A percentile compares a stretch with the other conserved stretches of the same genome.
Conservation (phyloP, 2,329 filamentous ascomycete species). For the Penicillium sp. region DNA sequence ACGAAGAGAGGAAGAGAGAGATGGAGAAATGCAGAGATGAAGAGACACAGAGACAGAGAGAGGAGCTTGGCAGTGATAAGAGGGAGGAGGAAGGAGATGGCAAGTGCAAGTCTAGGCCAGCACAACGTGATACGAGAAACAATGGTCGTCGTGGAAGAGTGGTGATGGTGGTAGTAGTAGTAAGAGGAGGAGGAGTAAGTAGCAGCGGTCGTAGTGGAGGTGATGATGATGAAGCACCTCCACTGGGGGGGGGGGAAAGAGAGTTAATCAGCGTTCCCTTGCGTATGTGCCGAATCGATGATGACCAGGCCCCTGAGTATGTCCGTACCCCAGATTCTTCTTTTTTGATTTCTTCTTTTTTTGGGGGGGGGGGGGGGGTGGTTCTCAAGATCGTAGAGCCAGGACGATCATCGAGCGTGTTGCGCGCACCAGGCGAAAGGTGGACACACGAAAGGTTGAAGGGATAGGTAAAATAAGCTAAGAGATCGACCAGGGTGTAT, state of each 20-base stretch:
- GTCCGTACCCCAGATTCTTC: no score
- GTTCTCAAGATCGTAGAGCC: neutral
- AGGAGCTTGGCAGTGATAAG: neutral
- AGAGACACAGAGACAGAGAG: neutral
- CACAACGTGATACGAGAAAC: no score
- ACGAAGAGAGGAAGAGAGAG: neutral
- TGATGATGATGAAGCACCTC: neutral
- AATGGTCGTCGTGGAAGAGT: neutral
- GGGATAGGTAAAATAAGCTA: slow-evolving; percentile 17
- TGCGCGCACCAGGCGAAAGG: no score
- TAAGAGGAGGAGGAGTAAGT: neutral
- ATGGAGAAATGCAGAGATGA: neutral
- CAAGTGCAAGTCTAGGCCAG: neutral
- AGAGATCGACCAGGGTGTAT: slow-evolving; percentile 24
- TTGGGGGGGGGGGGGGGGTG: neutral
- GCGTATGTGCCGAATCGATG: no score
- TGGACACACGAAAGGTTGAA: slow-evolving; percentile 7
- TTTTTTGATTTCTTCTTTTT: neutral
- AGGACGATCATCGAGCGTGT: slow-evolving; percentile 13
- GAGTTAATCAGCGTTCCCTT: no score
- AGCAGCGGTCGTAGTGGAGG: no score
- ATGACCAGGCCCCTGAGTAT: no score
- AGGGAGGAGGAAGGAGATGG: neutral
- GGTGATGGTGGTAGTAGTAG: no score
- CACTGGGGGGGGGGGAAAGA: neutral